Base-by-base conservation (phyloP, 345 rosid species). In the Citrus sp. region DNA sequence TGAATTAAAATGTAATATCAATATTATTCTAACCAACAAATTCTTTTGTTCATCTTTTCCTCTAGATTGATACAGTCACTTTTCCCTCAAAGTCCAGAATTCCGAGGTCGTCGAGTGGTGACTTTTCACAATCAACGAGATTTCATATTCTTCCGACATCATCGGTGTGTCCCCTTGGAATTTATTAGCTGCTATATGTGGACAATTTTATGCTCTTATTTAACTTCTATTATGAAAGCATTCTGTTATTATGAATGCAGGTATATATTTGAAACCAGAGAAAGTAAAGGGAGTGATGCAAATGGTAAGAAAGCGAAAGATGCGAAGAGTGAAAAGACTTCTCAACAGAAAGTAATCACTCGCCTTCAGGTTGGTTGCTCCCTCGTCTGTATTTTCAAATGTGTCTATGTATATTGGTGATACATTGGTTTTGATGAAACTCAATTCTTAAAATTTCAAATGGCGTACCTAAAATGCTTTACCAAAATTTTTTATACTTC, bases 71-170 rank as follows among this genome's bases (percentile, higher is more conserved):
- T 94, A 62, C 98, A 90, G 63, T 90, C 99, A 37, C 92, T 94
- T 55, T 94, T 97, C 74, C 98, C 96, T 1, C 99, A 88, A 80
- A 89, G 87, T 70, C 97, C 97, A 34, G 83, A 94, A 76, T 93
- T 94, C 77, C 93, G 87, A 21, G 98, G 98, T 75, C 89, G 98
- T 13, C 86, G 98, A 81, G 98, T 97, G 84, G 96, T 89, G 22
- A 97, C 99, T 18, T 94, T 97, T 59, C 98, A 97, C 83, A 97
- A 97, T 86, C 98, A 97, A 85, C 89, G 98, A 1, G 99, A 97
- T 83, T 94, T 92, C 68, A 89, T 97, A 77, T 93, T 97, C 81
- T 94, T 97, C 82, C 85, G 99, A 56, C 99, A 97, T 83, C 99
- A 94, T 76, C 84, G 99, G 98, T 96, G 72, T 32, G 87, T 77